Percentiles rank a stretch among this genome's conserved stretches.
phyloP scores from a whole-genome alignment of 331 rosid species.

The Acacia concinna region DNA sequence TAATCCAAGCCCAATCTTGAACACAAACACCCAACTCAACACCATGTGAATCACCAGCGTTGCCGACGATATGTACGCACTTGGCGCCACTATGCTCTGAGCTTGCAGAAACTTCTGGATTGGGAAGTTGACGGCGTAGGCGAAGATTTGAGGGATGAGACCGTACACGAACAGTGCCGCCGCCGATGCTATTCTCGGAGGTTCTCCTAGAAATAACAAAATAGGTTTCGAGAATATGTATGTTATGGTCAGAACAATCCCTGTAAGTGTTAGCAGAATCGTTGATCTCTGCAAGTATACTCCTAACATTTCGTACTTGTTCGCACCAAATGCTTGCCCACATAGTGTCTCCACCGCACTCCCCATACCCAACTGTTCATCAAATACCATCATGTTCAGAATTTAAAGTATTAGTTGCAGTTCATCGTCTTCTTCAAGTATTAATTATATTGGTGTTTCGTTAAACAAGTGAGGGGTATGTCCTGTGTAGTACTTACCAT shows the following conservation, averaged over 20 bases:
- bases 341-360: slow-evolving; percentile 88
- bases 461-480: neutral
- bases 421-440: neutral
- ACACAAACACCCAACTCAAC: slow-evolving; percentile 59
- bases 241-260: slow-evolving; percentile 35
- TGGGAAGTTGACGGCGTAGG: slow-evolving; percentile 73
- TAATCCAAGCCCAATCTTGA: slow-evolving; percentile 53
- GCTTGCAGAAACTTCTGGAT: slow-evolving; percentile 82
- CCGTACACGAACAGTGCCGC: slow-evolving; percentile 73
- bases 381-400: neutral
- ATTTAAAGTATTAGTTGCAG: neutral
- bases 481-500: no score
- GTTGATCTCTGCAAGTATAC: slow-evolving; percentile 72
- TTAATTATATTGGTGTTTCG: neutral
- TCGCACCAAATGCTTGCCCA: slow-evolving; percentile 82
- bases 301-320: slow-evolving; percentile 65
- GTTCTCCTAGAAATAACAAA: slow-evolving; percentile 55
- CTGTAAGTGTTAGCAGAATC: slow-evolving; percentile 47
- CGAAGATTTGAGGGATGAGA: slow-evolving; percentile 75
- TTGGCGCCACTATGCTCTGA: slow-evolving; percentile 79
- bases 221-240: slow-evolving; percentile 59
- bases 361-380: slow-evolving; percentile 81
- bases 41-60: slow-evolving; percentile 51
- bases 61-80: slow-evolving; percentile 63
- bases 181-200: slow-evolving; percentile 54